Base-by-base conservation (phyloP, 345 rosid species). In the Eutrema yunnanense region DNA sequence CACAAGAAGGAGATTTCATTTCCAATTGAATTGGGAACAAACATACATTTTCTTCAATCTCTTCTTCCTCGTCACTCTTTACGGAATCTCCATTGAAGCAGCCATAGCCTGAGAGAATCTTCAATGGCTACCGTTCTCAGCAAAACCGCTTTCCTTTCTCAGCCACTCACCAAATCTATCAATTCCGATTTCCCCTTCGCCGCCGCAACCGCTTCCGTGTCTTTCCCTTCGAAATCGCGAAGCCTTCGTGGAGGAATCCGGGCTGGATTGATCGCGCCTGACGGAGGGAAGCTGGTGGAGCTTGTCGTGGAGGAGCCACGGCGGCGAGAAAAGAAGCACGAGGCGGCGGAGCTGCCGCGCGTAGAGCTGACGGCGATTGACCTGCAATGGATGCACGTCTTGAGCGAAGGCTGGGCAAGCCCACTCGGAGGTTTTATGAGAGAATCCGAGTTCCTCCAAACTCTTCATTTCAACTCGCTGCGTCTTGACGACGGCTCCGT, bases 391-490 rank as follows among this genome's bases (percentile, higher is more conserved):
- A 88, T 90, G 73, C 96, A 95, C 81, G 99, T 95, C n/a, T 73
- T 95, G 70, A 87, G 97, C 84, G 97, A 95, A 81, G 99, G 97
- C 22, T 95, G 99, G 99, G 97, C 97, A 46, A 95, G 99, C 52
- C 99, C 99, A 5, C 89, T 92, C 62, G 76, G 81, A 3, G 99
- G 99, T 11, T 95, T 92, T 94, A 95, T 95, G 99, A 87, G 89
- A 80, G 92, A 92, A 84, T 83, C 96, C 90, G 94, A 95, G 99
- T 92, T 95, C 99, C 99, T 95, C 96, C 99, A 95, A 95, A 90
- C 99, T 75, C 99, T 95, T 92, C 97, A 92, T 90, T 95, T 92
- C 78, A 92, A 92, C 86, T 84, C 92, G 72, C 87, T 95, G 77
- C 99, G 99, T 73, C 83, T 87, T 47, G 88, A 84, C 14, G 89